These are phyloP conservation scores for Alternaria solani DNA, from an alignment of 2,329 filamentous ascomycete genomes.

Conservation along the genomic window DNA sequence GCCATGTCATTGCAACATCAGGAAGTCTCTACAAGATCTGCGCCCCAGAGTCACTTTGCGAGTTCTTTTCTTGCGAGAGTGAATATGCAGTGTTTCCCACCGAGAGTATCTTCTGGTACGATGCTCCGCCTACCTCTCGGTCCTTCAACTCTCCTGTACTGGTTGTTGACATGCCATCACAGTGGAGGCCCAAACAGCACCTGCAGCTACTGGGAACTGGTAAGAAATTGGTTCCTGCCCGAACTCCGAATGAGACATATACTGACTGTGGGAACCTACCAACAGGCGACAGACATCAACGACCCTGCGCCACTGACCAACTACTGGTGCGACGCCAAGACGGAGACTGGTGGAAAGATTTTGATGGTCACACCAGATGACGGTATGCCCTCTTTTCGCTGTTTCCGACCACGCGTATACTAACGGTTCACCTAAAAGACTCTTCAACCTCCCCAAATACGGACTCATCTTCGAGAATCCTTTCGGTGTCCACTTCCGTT, in stretches of 20 bases:
- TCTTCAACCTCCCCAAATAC: neutral
- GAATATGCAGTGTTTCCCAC: slow-evolving; percentile 10
- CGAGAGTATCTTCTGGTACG: slow-evolving; percentile 15
- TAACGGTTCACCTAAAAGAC: slow-evolving; percentile 1
- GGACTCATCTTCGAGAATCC: neutral
- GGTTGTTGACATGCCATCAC: neutral
- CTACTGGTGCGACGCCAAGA: slow-evolving; percentile 24
- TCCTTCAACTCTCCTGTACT: neutral
- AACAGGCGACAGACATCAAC: slow-evolving; percentile 13
- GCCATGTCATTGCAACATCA: slow-evolving; percentile 16
- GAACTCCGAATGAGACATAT: neutral
- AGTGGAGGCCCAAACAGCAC: slow-evolving; percentile 15
- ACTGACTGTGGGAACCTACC: neutral
- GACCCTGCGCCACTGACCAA: slow-evolving; percentile 20
- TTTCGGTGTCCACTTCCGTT: neutral
- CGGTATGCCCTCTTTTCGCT: neutral
- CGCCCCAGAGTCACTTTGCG: slow-evolving; percentile 8
- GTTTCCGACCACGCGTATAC: neutral
- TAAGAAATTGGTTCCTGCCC: neutral
- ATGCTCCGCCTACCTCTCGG: neutral
- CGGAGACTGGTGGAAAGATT: slow-evolving; percentile 14
- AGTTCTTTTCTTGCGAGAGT: slow-evolving; percentile 18
- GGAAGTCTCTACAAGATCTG: slow-evolving; percentile 18
- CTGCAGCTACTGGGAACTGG: slow-evolving; percentile 18
- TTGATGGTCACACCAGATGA: slow-evolving; percentile 18